Base-by-base conservation (phyloP, 2,329 filamentous ascomycete genomes). In the Claviceps pusilla region DNA sequence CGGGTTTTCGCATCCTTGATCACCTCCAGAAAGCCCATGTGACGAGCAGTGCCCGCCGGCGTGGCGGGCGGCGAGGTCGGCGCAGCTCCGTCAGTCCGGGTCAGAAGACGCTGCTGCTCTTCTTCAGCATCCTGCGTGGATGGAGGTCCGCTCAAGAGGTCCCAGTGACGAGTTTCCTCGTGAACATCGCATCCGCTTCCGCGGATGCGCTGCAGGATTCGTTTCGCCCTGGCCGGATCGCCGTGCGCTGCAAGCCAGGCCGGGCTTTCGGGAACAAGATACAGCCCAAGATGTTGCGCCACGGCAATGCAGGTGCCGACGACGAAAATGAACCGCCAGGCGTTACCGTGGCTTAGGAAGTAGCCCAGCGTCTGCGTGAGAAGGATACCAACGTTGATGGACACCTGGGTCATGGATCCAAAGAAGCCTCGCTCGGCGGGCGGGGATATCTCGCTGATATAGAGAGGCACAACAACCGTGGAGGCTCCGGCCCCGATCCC, bases 391-490 rank as follows among this genome's bases (percentile, higher is more conserved):
- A 90, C 73, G 64, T 97, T 97, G 73, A 90, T 90, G 69, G 89
- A 90, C 64, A 97, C 83, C 66, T 98, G 91, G 0, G 93, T 97
- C 69, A 94, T 85, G 54, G 80, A 76, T 12, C 82, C 82, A 64
- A 95, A 97, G 58, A 95, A 81, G 5, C 89, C 90, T 54, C 83
- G 80, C 59, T 84, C 79, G 16, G 75, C 72, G 0, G 81, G 81
- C 4, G 91, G 93, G 0, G 90, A 84, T 31, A 96, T 79, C 69
- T 98, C 93, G 48, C 89, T 90, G 61, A 98, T 89, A 73, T 95
- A 98, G 24, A 98, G 80, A 0, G 93, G 93, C 3, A 94, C 89
- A 41, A 96, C 87, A 24, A 98, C 93, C 3, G 93, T 91, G 1
- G 89, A 82, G 2, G 89, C 88, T 28, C 93, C 93, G 6, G 89